Base-by-base conservation (phyloP, 495 filamentous ascomycete species). In the Staphylotrichum longicolle region DNA sequence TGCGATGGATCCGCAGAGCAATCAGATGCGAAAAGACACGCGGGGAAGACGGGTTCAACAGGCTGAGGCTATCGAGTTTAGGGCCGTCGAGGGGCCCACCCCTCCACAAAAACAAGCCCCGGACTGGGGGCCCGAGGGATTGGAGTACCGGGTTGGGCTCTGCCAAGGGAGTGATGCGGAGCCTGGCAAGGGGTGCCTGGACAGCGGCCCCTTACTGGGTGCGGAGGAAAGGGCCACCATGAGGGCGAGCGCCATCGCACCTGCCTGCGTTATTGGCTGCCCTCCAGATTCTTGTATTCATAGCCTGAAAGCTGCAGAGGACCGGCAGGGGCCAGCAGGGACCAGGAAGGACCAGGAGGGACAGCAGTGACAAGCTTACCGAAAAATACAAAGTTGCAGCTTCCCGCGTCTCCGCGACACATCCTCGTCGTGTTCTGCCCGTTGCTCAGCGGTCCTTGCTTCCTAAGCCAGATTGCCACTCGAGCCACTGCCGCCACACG, bases 301-400 rank as follows among this genome's bases (percentile, higher is more conserved):
- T 55, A 55, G 53, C 53, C 53, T 55, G 53, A 45, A 42, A 55
- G 53, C 39, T 20, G 53, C 11, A 55, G 53, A 27, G 39, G 37
- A 33, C 11, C 7, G 34, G 14, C 30, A 42, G 40, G 39, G 27
- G n/a, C 35, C 34, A 40, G 50, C 14, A 53, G 35, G 4, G 11
- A n/a, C 41, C 41, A 11, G 9, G 20, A 27, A 27, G 20, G 20
- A 27, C 20, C 20, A 27, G 20, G 20, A 27, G 20, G 20, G 20
- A 27, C 20, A 27, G 20, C 1, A 27, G 20, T 27, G 20, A 27
- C 20, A 27, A 27, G 20, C 20, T 27, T 27, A 27, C 20, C 20
- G 20, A 1, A 27, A 27, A 27, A 27, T 27, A 27, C 20, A 27
- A 27, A 27, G 20, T 27, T 27, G 20, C 20, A 27, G 20, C 20